Conservation (phyloP, 2,329 filamentous ascomycete species). For the Diaporthe sp. region DNA sequence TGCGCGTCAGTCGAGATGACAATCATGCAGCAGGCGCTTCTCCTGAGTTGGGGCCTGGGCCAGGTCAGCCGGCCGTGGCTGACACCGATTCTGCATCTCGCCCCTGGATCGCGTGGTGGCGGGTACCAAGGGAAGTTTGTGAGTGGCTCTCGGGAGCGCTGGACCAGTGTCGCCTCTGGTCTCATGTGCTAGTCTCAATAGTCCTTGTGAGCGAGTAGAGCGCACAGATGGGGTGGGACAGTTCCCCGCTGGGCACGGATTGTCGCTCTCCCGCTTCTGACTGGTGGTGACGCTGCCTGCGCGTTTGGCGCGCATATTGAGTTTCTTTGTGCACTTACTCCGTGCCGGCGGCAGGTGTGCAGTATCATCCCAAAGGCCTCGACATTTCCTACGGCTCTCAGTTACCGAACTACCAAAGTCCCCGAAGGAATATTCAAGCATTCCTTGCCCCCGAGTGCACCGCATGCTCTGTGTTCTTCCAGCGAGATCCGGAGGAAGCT, state of each 20-base stretch:
- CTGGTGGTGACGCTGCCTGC: conserved; percentile 2
- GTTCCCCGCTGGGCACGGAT: conserved; percentile 21
- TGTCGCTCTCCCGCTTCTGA: conserved; percentile 27
- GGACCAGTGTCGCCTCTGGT: neutral
- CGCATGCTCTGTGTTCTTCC: neutral
- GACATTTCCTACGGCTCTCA: neutral
- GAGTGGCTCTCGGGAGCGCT: neutral
- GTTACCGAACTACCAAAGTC: neutral
- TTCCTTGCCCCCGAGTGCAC: no score
- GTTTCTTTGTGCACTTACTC: neutral
- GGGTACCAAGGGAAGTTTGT: neutral
- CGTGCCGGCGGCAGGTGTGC: neutral
- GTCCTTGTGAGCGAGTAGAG: conserved; percentile 10
- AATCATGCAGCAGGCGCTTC: conserved; percentile 8
- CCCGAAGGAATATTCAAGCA: neutral
- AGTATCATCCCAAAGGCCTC: neutral
- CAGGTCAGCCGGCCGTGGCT: conserved; percentile 28
- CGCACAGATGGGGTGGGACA: conserved; percentile 31
- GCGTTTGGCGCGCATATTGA: conserved; percentile 3
- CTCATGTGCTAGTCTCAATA: conserved; percentile 26
- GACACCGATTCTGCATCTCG: conserved; percentile 7
- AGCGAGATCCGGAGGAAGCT: neutral
- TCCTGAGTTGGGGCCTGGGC: conserved; percentile 16
- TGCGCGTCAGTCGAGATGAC: neutral
- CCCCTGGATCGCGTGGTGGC: conserved; percentile 20